Base-by-base conservation (phyloP, 768 basidiomycete species). In the Podaxis mareebaensis region DNA sequence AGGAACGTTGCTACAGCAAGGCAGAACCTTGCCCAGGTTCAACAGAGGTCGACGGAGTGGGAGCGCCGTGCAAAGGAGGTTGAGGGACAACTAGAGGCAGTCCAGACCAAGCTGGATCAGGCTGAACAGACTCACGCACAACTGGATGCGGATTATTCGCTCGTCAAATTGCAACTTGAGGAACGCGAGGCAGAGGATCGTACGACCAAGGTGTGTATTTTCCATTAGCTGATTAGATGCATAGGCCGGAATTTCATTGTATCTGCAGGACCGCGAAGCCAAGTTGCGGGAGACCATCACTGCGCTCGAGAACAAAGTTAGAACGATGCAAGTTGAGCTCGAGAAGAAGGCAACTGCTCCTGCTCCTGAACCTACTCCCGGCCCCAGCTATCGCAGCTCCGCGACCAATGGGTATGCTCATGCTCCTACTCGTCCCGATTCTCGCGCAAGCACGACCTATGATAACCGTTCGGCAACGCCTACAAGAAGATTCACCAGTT, bases 21-120 rank as follows among this genome's bases (percentile, higher is more conserved):
- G 48, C 87, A 91, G 71, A 89, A 75, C 71, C 79, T 93, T 30
- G 74, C 81, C 22, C 87, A 90, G 66, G 87, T 89, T 22, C 89
- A 93, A 65, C 90, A 92, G 71, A 90, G 90, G 26, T 83, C 90
- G 2, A 76, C 83, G 3, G 93, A 95, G 68, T 93, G 90, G 91
- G 93, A 95, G 74, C 83, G 83, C 65, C 87, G 87, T 24, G 85
- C 90, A 20, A 87, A 87, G 68, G 89, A 91, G 65, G 81, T 82
- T 48, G 90, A 92, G 73, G 76, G 78, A 22, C 83, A 88, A 61
- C 73, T 92, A 20, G 88, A 90, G 70, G 69, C 81, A 67, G 80
- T 80, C 30, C 81, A 79, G 64, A 85, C 84, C 36, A 83, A 83
- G 68, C 72, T 92, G 15, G 90, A 93, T 39, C 84, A 90, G 58